Base-by-base conservation (phyloP, 805 yeast species). In the Lipomyces mesembrius region DNA sequence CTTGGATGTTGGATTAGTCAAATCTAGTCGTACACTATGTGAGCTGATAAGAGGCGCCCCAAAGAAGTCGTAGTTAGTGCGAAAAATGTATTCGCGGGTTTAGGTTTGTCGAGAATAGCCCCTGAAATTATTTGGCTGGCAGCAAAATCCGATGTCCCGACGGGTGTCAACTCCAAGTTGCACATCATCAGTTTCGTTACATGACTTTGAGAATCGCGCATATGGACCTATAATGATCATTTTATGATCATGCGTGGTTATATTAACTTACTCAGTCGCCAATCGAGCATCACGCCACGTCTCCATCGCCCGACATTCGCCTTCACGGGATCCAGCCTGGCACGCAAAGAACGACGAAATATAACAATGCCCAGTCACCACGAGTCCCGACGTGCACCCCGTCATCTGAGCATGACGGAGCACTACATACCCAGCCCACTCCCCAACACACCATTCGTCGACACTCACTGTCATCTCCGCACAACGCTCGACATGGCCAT, bases 381-480 rank as follows among this genome's bases (percentile, higher is more conserved):
- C 22, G 20, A 7, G n/a, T 6, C 22, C 11, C 49, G 49, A 17
- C 49, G 43, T 9, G 43, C 43, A 7, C 49, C 49, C 11, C 32
- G 60, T 17, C 27, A 59, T 43, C 29, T 59, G 29, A 20, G 49
- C 51, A 22, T 43, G 54, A 37, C 43, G 34, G 59, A 64, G 8
- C 67, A 64, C 34, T 60, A 51, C 25, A 56, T 61, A 17, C n/a
- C 58, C n/a, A 55, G 46, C n/a, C 20, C 39, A n/a, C 25, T 51
- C 14, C 35, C 43, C 12, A 53, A 20, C n/a, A 3, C 62, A 11
- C 27, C 46, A 2, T 62, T 57, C 46, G 61, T 67, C 43, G 70
- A 67, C 27, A 64, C 70, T 7, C 70, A 67, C 34, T 67, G 70
- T 35, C 70, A 67, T 34, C 37, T 67, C 17, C 49, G 35, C 27